These are phyloP conservation scores for Talaromyces sp. DNA, from an alignment of 2,329 filamentous ascomycete genomes.

Conservation along the genomic window DNA sequence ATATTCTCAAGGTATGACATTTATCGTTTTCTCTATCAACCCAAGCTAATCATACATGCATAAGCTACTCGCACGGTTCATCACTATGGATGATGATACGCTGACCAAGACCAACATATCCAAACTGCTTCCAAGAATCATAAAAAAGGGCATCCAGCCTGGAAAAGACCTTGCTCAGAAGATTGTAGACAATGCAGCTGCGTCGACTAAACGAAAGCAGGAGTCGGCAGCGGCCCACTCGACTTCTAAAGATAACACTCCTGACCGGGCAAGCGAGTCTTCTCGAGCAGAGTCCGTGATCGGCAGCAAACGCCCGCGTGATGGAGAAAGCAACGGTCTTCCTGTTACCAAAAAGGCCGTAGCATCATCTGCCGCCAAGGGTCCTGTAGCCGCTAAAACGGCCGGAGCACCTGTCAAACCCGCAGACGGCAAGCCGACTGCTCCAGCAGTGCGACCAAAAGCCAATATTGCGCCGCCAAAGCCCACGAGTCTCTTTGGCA, in stretches of 20 bases:
- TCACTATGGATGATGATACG: conserved; percentile 52
- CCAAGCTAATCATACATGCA: conserved; percentile 17
- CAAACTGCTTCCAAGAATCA: conserved; percentile 52
- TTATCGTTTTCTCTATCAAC: not conserved
- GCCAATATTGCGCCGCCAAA: conserved; percentile 36
- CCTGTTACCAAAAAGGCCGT: conserved; percentile 35
- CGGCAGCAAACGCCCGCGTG: conserved; percentile 35
- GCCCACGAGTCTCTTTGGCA: conserved; percentile 41
- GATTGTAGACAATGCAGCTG: conserved; percentile 46
- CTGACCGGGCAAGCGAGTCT: conserved; percentile 18
- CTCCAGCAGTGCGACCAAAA: conserved; percentile 27
- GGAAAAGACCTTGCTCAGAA: conserved; percentile 51
- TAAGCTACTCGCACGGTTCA: conserved; percentile 50
- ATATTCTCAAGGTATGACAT: conserved; percentile 39
- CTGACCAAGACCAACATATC: conserved; percentile 55
- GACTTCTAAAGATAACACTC: conserved; percentile 29
- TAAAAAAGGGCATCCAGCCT: conserved; percentile 54
- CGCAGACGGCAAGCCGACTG: conserved; percentile 27
- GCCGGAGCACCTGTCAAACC: conserved; percentile 21
- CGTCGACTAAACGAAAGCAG: conserved; percentile 39
- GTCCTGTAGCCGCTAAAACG: conserved; percentile 17
- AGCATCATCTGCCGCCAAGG: conserved; percentile 28
- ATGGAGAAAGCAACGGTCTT: conserved; percentile 29
- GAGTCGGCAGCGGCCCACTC: conserved; percentile 23
- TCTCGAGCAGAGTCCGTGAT: conserved; percentile 16